Evolutionary conservation across 148 eudicot genomes (phyloP).

Genomic region (Fagopyrum tataricum): DNA sequence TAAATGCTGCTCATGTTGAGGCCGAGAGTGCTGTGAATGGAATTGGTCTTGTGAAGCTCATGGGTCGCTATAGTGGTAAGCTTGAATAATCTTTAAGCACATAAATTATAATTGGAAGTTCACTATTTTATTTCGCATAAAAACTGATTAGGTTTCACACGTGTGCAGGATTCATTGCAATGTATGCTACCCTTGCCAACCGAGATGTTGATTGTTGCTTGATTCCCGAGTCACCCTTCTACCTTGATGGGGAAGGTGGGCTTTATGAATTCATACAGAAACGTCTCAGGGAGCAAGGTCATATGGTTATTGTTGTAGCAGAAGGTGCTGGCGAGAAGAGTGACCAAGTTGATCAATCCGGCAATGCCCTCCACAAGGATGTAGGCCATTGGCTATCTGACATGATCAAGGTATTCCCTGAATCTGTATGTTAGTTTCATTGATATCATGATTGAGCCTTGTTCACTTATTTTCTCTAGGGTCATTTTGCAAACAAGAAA

Average conservation of each 20-base stretch:
- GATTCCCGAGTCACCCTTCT: conserved; percentile 91
- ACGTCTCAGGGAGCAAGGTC: conserved; percentile 70
- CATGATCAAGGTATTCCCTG: conserved; percentile 54
- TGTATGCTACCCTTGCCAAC: conserved; percentile 92
- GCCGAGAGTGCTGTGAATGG: conserved; percentile 14
- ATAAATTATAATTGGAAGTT: background rate
- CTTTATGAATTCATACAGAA: conserved; percentile 65
- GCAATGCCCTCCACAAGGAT: conserved; percentile 71
- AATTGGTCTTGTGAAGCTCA: conserved; percentile 12
- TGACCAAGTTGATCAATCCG: conserved; percentile 64
- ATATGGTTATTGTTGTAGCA: conserved; percentile 90
- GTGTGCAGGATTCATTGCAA: conserved; percentile 79
- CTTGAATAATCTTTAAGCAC: background rate
- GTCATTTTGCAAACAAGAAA: conserved; percentile 41
- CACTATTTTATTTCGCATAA: background rate
- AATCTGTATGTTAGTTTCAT: background rate
- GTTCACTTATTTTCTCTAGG: conserved; percentile 32
- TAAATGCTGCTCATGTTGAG: conserved; percentile 16
- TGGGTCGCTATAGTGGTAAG: conserved; percentile 14
- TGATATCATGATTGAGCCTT: background rate
- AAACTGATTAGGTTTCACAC: background rate
- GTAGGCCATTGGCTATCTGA: conserved; percentile 88
- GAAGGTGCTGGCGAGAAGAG: conserved; percentile 87
- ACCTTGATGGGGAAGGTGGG: conserved; percentile 84
- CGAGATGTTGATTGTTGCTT: conserved; percentile 96